Evolutionary conservation across 805 yeast genomes (phyloP), one percentile per base, ranked within the genome.

Genomic region (Starmerella etchellsii): DNA sequence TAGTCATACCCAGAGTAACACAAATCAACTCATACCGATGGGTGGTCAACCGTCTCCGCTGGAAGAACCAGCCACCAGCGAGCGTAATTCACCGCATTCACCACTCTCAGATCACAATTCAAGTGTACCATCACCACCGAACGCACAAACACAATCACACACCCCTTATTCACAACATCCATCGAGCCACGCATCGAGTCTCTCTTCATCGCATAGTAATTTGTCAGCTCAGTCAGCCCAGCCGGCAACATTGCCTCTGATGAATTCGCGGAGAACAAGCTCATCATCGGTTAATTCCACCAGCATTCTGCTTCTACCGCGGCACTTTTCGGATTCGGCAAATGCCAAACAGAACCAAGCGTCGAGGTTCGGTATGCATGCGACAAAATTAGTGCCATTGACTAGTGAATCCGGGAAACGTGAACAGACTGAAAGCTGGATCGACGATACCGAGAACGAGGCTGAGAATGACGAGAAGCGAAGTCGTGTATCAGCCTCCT

Each of bases 261-360:
- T n/a, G n/a, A n/a, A n/a, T n/a, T n/a, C n/a, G n/a, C n/a, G n/a
- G n/a, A n/a, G n/a, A n/a, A n/a, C n/a, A n/a, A n/a, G n/a, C n/a
- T n/a, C n/a, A n/a, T n/a, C n/a, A n/a, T n/a, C n/a, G n/a, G n/a
- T n/a, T n/a, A 20, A 4, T 16, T 31, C 34, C 3, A 37, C 44
- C 1, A 43, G 46, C 32, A 48, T 49, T 3, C 36, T 49, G 29
- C 41, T 49, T 22, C 41, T 46, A 27, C 54, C 53, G 8, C 40
- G 46, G 4, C 48, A 49, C 31, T 41, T 44, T 16, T 10, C 34
- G 16, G 34, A 18, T 7, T 20, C 16, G 7, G 40, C 34, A 9
- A n/a, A 18, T 9, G 25, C 32, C 2, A 24, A 24, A 19, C 14
- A 34, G 21, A 6, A 22, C n/a, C 13, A 13, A 20, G 26, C 16